Evolutionary conservation across 164 flowering plant species (phyloP).

Genomic region (Protea cynaroides): DNA sequence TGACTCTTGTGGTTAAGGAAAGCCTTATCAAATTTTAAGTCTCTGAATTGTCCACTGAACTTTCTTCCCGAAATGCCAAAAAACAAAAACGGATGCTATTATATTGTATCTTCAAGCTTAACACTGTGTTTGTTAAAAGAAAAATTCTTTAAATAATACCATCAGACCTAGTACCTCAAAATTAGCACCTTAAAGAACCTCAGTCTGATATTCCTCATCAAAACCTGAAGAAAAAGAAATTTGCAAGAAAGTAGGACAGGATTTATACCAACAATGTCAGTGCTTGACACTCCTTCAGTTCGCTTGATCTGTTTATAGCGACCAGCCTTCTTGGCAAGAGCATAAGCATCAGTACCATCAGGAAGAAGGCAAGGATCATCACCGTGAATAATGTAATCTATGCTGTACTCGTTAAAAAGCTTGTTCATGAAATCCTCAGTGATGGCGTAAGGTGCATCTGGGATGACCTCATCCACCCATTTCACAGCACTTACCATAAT

Average conservation of each 20-base stretch:
- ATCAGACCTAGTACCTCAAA: not conserved
- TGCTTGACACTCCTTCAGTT: slow-evolving; percentile 98
- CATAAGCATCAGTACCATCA: slow-evolving; percentile 98
- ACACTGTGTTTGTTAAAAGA: not conserved
- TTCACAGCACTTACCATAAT: slow-evolving; percentile 89
- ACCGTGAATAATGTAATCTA: slow-evolving; percentile 96
- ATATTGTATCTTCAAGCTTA: too few species aligned
- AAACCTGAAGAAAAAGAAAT: not conserved
- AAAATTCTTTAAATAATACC: not conserved
- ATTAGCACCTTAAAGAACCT: not conserved
- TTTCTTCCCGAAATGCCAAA: too few species aligned
- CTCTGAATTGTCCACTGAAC: too few species aligned
- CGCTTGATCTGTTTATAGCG: slow-evolving; percentile 98
- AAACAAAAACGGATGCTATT: too few species aligned
- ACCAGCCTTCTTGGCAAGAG: slow-evolving; percentile 94
- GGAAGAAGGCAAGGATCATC: slow-evolving; percentile 99
- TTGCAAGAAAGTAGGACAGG: slow-evolving; percentile 8
- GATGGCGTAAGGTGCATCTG: slow-evolving; percentile 97
- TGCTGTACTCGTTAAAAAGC: slow-evolving; percentile 71
- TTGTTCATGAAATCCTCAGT: slow-evolving; percentile 91
- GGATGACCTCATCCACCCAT: slow-evolving; percentile 96
- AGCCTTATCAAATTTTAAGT: not conserved
- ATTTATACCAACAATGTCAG: slow-evolving; percentile 88
- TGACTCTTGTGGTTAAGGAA: not conserved
- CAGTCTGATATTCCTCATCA: not conserved